Base-by-base conservation (phyloP, 768 basidiomycete species). In the Russula lepida region DNA sequence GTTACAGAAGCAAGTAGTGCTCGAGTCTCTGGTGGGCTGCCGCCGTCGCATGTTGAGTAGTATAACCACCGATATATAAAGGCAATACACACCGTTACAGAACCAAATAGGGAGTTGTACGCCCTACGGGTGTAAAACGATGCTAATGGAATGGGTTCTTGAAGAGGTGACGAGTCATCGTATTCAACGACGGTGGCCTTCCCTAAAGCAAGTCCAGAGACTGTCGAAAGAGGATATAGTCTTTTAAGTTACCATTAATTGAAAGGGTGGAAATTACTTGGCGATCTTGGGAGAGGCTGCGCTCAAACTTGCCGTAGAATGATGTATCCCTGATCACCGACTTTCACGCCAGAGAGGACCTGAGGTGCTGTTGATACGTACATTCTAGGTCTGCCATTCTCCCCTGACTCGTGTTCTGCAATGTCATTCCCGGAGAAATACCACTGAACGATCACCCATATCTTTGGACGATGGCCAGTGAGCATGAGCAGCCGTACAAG, bases 371-470 rank as follows among this genome's bases (percentile, higher is more conserved):
- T 44, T 2, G 21, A 19, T n/a, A 54, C 61, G 48, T 19, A 62
- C 61, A 47, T 2, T 39, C 15, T 8, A 12, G 3, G 2, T 21
- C n/a, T 21, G 21, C 21, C 25, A 27, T 41, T 51, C 9, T 25
- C 21, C 6, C 6, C 50, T 23, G 0, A 17, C 28, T 52, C 21
- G 12, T 5, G 44, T 19, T 58, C 61, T 7, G 35, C 51, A 8
- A 63, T 58, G n/a, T 63, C 62, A 19, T 49, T 50, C 6, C 62
- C 62, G 15, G 62, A 63, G 30, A 17, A 44, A 17, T 63, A 63
- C 56, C 56, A 63, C 2, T 50, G 52, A 1, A 63, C 43, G 1
- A 33, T 35, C 0, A 58, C 51, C 62, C 62, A 63, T 7, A 32
- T 58, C 62, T 63, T 48, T 19, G 1, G 25, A 17, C 2, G 28